Conservation (phyloP, 805 yeast genomes). For the Metschnikowia rubicola region DNA sequence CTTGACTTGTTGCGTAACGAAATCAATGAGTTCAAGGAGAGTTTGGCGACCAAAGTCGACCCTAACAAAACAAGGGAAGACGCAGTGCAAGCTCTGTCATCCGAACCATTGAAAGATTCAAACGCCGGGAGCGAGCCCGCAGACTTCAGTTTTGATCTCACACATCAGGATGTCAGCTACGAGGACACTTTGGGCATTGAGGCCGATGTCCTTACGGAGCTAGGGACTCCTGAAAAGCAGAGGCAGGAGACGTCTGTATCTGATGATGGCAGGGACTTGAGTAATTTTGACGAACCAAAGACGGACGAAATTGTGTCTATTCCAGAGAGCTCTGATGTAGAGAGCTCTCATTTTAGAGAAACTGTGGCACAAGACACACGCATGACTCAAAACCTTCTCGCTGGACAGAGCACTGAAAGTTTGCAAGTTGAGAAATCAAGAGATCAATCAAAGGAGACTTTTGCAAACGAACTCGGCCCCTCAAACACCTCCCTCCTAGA, state of each 20-base stretch:
- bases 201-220: slow-evolving; percentile 24
- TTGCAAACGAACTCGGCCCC: neutral
- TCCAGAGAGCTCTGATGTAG: neutral
- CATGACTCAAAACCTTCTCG: neutral
- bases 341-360: slow-evolving; percentile 2
- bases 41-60: slow-evolving; percentile 24
- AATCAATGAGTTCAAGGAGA: slow-evolving; percentile 44
- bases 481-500: no score
- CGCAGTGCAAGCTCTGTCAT: neutral
- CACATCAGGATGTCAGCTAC: slow-evolving; percentile 37
- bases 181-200: slow-evolving; percentile 40
- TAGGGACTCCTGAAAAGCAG: slow-evolving; percentile 5
- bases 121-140: neutral
- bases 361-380: neutral
- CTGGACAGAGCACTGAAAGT: no score
- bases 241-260: neutral
- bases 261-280: neutral
- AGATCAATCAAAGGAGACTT: neutral
- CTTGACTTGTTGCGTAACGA: slow-evolving; percentile 39
- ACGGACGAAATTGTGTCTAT: slow-evolving; percentile 2
- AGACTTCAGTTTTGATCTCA: slow-evolving; percentile 39
- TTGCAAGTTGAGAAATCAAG: no score
- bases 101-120: neutral
- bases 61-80: neutral
- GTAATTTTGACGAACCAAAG: neutral